These are phyloP conservation scores for Parastagonospora avenae DNA, from an alignment of 2,329 filamentous ascomycete species.

Conservation along the genomic window DNA sequence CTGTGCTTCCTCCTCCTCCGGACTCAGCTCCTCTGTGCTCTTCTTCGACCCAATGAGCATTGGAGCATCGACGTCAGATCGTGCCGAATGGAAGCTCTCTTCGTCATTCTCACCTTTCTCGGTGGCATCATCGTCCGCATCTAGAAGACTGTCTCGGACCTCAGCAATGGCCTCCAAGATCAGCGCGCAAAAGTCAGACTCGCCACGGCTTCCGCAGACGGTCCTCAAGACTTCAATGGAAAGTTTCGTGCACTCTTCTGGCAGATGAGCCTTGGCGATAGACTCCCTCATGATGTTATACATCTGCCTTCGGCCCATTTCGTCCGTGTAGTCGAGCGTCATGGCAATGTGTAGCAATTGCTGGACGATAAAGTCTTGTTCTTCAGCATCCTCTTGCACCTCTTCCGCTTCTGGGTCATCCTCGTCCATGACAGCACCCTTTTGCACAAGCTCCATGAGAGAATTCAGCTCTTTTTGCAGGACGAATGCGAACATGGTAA, in stretches of 20 bases:
- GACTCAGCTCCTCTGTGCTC: constrained; percentile 47
- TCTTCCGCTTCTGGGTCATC: constrained; percentile 64
- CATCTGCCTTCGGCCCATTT: constrained; percentile 94
- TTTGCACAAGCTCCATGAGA: constrained; percentile 66
- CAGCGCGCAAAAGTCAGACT: constrained; percentile 81
- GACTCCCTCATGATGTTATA: constrained; percentile 86
- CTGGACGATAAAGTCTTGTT: constrained; percentile 94
- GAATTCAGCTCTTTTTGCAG: constrained; percentile 79
- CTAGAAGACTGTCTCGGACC: constrained; percentile 89
- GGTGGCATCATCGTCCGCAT: constrained; percentile 63
- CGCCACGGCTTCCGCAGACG: constrained; percentile 80
- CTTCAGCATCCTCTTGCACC: constrained; percentile 79
- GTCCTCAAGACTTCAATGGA: constrained; percentile 80
- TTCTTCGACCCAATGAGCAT: constrained; percentile 50
- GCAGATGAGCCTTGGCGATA: constrained; percentile 82
- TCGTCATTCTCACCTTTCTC: constrained; percentile 55
- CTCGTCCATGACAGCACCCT: constrained; percentile 59
- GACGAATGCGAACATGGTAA: constrained; percentile 87
- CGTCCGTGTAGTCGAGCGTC: constrained; percentile 95
- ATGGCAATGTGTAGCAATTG: constrained; percentile 91
- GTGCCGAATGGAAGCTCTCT: constrained; percentile 92
- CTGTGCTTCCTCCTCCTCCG: constrained; percentile 67
- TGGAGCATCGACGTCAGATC: constrained; percentile 74
- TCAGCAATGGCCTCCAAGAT: constrained; percentile 94
- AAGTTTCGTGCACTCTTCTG: constrained; percentile 90